Conservation (phyloP, 208 protist species). For the Strigomonas culicis region DNA sequence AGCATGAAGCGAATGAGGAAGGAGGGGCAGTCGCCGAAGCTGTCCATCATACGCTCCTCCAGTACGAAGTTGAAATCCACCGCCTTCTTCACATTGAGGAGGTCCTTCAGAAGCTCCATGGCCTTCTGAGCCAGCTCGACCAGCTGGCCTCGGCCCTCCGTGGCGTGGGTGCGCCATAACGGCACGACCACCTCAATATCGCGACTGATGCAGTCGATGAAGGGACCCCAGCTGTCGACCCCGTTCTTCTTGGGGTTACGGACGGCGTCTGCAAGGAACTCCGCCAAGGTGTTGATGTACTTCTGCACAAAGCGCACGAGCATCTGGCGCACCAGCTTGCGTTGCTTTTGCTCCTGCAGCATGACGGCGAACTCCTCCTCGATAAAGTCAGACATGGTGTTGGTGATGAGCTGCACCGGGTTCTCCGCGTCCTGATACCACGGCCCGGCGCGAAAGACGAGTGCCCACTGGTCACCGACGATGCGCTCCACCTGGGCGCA, state of each 20-base stretch:
- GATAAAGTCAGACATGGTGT: slow-evolving; percentile 79
- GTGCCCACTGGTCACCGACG: slow-evolving; percentile 64
- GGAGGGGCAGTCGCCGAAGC: slow-evolving; percentile 85
- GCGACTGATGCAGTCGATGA: slow-evolving; percentile 63
- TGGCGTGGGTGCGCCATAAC: slow-evolving; percentile 50
- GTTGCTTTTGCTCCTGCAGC: slow-evolving; percentile 56
- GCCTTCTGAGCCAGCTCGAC: slow-evolving; percentile 51
- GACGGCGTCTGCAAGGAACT: slow-evolving; percentile 79
- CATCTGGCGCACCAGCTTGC: slow-evolving; percentile 66
- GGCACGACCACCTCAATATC: slow-evolving; percentile 51
- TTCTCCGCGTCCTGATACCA: slow-evolving; percentile 74
- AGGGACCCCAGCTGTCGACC: slow-evolving; percentile 61
- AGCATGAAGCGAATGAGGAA: slow-evolving; percentile 79
- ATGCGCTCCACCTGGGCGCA: slow-evolving; percentile 75
- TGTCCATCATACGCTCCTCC: slow-evolving; percentile 65
- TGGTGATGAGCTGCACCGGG: slow-evolving; percentile 77
- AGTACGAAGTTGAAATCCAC: slow-evolving; percentile 77
- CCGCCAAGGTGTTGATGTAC: slow-evolving; percentile 71
- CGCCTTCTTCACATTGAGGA: slow-evolving; percentile 59
- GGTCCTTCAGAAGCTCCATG: slow-evolving; percentile 49
- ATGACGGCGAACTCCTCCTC: slow-evolving; percentile 79
- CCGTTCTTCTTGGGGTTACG: slow-evolving; percentile 68
- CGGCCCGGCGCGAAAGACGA: slow-evolving; percentile 56
- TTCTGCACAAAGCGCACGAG: slow-evolving; percentile 62
- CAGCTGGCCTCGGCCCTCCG: slow-evolving; percentile 34